These are phyloP conservation scores for Oryza meridionalis DNA, from an alignment of 176 grass and related monocot species.

Conservation along the genomic window DNA sequence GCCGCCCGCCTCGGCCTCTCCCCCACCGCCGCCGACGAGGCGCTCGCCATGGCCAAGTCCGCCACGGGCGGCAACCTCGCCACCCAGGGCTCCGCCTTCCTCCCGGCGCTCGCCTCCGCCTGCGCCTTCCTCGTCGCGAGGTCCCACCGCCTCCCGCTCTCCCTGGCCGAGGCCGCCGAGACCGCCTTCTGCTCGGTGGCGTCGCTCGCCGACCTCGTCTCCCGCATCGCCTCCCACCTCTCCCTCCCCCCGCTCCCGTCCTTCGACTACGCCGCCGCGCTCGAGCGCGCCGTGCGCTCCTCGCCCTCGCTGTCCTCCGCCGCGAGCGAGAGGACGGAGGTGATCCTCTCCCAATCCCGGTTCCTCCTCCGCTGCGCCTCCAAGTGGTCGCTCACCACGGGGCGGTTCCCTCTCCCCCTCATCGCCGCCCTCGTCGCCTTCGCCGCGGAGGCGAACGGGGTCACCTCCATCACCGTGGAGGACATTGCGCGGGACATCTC, in stretches of 20 bases:
- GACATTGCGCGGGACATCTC: slow-evolving; percentile 56
- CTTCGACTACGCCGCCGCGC: slow-evolving; percentile 51
- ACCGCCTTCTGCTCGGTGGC: slow-evolving; percentile 33
- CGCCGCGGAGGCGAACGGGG: slow-evolving; percentile 52
- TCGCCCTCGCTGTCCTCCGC: slow-evolving; percentile 39
- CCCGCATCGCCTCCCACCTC: slow-evolving; percentile 52
- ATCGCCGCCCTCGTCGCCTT: slow-evolving; percentile 54
- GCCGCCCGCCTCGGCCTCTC: slow-evolving; percentile 57
- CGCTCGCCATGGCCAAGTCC: slow-evolving; percentile 46
- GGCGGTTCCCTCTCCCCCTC: slow-evolving; percentile 61
- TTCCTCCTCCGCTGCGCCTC: slow-evolving; percentile 71
- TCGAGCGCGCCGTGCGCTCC: slow-evolving; percentile 45
- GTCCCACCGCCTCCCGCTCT: slow-evolving; percentile 56
- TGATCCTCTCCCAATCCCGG: slow-evolving; percentile 55
- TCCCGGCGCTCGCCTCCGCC: slow-evolving; percentile 58
- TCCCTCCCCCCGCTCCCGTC: slow-evolving; percentile 49
- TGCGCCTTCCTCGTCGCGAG: slow-evolving; percentile 62
- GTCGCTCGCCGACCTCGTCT: slow-evolving; percentile 52
- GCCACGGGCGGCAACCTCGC: slow-evolving; percentile 56
- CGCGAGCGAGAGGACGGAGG: slow-evolving; percentile 30
- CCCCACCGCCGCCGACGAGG: slow-evolving; percentile 39
- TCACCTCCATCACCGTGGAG: slow-evolving; percentile 44
- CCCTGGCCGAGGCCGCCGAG: slow-evolving; percentile 55
- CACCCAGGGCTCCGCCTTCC: slow-evolving; percentile 45
- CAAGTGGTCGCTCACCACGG: slow-evolving; percentile 83